Percentiles rank a stretch among this genome's conserved stretches.
Conservation (phyloP, 2,329 filamentous ascomycete genomes). For the Huntiella moniliformis region DNA sequence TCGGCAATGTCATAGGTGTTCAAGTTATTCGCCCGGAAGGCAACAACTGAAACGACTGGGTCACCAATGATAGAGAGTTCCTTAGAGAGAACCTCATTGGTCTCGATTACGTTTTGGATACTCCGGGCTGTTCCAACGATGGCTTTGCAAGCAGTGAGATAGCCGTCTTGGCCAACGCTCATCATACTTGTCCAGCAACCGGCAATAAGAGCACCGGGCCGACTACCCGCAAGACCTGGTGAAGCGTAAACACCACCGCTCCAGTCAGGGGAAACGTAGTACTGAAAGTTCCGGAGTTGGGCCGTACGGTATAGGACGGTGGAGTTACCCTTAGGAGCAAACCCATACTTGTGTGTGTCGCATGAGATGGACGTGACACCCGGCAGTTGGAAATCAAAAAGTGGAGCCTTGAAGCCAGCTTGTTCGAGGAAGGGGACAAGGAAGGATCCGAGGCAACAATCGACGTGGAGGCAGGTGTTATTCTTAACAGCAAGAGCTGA, state of each 20-base stretch:
- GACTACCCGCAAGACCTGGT: constrained; percentile 75
- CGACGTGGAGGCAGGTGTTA: constrained; percentile 77
- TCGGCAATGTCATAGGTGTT: constrained; percentile 92
- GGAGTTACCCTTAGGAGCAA: constrained; percentile 93
- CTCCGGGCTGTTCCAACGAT: constrained; percentile 79
- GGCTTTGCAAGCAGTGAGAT: constrained; percentile 66
- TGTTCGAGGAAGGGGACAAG: constrained; percentile 79
- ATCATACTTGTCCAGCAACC: constrained; percentile 91
- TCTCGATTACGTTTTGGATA: constrained; percentile 55
- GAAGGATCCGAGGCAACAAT: constrained; percentile 95
- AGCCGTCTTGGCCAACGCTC: constrained; percentile 70
- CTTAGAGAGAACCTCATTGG: constrained; percentile 45
- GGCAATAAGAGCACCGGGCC: constrained; percentile 84
- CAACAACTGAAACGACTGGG: constrained; percentile 76
- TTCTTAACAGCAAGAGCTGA: constrained; percentile 66
- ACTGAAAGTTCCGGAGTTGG: constrained; percentile 69
- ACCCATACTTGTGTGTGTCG: constrained; percentile 98
- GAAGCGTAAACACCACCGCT: constrained; percentile 89
- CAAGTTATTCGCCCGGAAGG: constrained; percentile 67
- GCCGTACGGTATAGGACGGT: constrained; percentile 77
- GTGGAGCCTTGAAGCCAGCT: constrained; percentile 76
- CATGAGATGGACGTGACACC: constrained; percentile 92
- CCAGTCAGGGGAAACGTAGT: constrained; percentile 93
- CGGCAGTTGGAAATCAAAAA: constrained; percentile 84
- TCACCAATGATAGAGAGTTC: constrained; percentile 68